Conservation (phyloP, 2,329 filamentous ascomycete genomes). For the Verticillium nonalfalfae region DNA sequence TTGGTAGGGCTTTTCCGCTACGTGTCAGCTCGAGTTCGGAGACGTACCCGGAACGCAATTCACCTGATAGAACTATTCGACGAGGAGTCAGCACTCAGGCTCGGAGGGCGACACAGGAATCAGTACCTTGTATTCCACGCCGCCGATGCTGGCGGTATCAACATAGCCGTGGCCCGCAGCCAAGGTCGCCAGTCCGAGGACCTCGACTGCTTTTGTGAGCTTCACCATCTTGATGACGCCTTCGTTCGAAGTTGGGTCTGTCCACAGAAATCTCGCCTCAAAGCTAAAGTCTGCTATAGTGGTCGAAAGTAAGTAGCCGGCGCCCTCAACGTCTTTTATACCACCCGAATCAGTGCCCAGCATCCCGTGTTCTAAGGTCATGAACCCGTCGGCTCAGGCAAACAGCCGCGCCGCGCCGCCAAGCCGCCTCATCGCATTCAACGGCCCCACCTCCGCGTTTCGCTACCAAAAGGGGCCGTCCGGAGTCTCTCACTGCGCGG, state of each 20-base stretch:
- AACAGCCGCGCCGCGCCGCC: neutral
- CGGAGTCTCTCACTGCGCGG: neutral
- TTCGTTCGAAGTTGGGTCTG: neutral
- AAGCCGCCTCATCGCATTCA: neutral
- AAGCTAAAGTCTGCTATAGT: too few species aligned
- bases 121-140: slow-evolving; percentile 26
- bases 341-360: too few species aligned
- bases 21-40: neutral
- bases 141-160: slow-evolving; percentile 35
- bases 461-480: neutral
- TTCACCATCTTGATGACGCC: neutral
- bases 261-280: too few species aligned
- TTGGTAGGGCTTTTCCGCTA: slow-evolving; percentile 13
- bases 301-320: neutral
- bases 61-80: slow-evolving; percentile 24
- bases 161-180: slow-evolving; percentile 44
- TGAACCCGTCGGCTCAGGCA: too few species aligned
- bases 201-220: neutral
- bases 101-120: neutral
- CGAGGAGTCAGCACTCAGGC: slow-evolving; percentile 2
- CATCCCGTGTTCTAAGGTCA: too few species aligned
- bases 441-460: neutral
- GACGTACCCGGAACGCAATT: neutral
- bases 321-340: neutral
- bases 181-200: slow-evolving; percentile 24